Base-by-base conservation (phyloP, 805 yeast species). In the Lachancea sp. region DNA sequence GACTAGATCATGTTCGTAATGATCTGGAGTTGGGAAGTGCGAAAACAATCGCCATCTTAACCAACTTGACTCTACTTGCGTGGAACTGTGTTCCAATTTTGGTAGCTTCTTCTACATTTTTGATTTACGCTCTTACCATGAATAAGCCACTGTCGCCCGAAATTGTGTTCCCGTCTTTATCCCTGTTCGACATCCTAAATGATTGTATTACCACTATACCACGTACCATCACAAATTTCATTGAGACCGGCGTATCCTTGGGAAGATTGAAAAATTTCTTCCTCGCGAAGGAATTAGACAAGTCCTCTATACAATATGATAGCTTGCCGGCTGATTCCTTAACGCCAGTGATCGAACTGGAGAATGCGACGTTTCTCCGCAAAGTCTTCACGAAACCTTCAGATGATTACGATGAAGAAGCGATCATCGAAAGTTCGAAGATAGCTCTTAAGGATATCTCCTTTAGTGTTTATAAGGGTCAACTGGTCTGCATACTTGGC, bases 41-140 rank as follows among this genome's bases (percentile, higher is more conserved):
- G 48, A 65, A 65, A 43, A 71, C 54, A 41, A 75, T 78, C 41
- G 75, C 79, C 30, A 48, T 70, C 11, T 54, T 68, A 19, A 64
- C 71, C 23, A 76, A 77, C 4, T 43, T 66, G 25, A 66, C 71
- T 28, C 68, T 63, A 40, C 77, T 80, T 54, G 70, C 77, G 5
- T 80, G 85, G 85, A 69, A 68, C 24, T 69, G 77, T 49, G 78
- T 78, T 33, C 86, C 87, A 7, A 70, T 79, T 46, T 60, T 78
- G 51, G 83, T 81, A 4, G 73, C 83, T 2, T 75, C 80, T 50
- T 67, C 76, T 4, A 71, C 82, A 1, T 80, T 80, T 61, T 70
- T 76, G 1, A 55, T 73, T 1, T 81, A 72, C 56, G 73, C 80
- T 3, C 43, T 68, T 9, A 60, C 67, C 15, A 66, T 70, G 19